Base-by-base conservation (phyloP, 305 asterid species). In the Fraxinus floribunda region DNA sequence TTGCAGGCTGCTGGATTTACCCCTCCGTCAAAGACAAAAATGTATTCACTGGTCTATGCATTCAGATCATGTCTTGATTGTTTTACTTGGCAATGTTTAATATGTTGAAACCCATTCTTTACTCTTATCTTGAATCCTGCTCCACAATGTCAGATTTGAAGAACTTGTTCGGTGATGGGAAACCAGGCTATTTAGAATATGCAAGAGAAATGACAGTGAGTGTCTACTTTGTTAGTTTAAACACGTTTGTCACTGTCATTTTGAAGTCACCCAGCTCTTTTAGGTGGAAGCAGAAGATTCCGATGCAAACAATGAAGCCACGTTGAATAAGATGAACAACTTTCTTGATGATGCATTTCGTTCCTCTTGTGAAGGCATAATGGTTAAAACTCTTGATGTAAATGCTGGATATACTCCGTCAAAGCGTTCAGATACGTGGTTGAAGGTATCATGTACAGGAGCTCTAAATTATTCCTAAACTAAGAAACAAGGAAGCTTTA, bases 381-480 rank as follows among this genome's bases (percentile, higher is more conserved):
- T 95, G 97, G 98, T 88, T 80, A 95, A 95, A 89, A 87, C 92
- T 66, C 96, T 95, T 46, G 98, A 95, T 84, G 86, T 85, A 44
- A 92, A 91, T 89, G 94, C 98, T 83, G 92, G 92, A 36, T 95
- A 95, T 87, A 87, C 95, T 84, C 97, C 97, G 8, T 95, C 98
- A 77, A 93, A 92, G 89, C 98, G 98, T 81, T 90, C 93, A 34
- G 98, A 95, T 92, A 89, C 98, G 79, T 95, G 98, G 98, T 86
- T 93, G 89, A 95, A 95, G 98, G 98, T 95, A 81, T 36, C 73
- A 3, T 26, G 70, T 44, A 41, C 18, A 13, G 39, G 6, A 66
- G 83, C 77, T 83, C 38, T 72, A 26, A 49, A 83, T 70, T 79
- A 75, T 57, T 79, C 34, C 77, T 5, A 72, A 80, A 34, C 80